These are phyloP conservation scores for Firmiana major DNA, from an alignment of 345 rosid species.

Conservation along the genomic window DNA sequence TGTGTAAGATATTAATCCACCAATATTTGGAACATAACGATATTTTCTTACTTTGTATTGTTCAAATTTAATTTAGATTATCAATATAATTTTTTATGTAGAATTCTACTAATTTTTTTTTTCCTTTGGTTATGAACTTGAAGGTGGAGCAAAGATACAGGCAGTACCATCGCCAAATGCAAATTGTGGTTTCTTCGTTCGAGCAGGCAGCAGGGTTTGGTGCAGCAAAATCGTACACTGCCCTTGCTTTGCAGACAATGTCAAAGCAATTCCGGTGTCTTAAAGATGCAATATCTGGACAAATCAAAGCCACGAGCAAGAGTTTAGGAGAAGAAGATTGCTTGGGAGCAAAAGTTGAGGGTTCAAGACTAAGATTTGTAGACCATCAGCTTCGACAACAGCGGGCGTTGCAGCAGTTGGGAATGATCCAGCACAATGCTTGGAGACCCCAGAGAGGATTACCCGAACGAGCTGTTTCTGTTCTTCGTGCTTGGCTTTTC, in stretches of 20 bases:
- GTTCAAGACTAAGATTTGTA: constrained; percentile 40
- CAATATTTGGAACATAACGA: too few relatives aligned
- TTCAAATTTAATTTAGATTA: not conserved
- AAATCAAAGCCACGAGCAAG: constrained; percentile 49
- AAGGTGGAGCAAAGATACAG: constrained; percentile 69
- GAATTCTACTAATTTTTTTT: not conserved
- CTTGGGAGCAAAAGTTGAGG: constrained; percentile 38
- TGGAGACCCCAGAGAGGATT: constrained; percentile 81
- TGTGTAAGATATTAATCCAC: too few relatives aligned
- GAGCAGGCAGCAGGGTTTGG: constrained; percentile 61
- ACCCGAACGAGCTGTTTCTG: constrained; percentile 67
- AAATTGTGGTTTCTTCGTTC: constrained; percentile 42
- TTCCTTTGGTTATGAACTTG: not conserved
- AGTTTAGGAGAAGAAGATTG: constrained; percentile 56
- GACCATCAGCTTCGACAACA: constrained; percentile 55
- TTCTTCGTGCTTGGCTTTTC: constrained; percentile 80
- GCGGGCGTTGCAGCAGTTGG: constrained; percentile 50
- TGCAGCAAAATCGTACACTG: constrained; percentile 58
- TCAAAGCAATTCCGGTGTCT: constrained; percentile 68
- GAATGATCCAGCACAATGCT: constrained; percentile 48
- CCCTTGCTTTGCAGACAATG: constrained; percentile 61
- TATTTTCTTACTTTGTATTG: too few relatives aligned
- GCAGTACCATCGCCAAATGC: constrained; percentile 69
- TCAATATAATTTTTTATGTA: not conserved
- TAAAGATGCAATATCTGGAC: constrained; percentile 52